Conservation (phyloP, 2,329 filamentous ascomycete species). For the Exutisphaerella laricina region DNA sequence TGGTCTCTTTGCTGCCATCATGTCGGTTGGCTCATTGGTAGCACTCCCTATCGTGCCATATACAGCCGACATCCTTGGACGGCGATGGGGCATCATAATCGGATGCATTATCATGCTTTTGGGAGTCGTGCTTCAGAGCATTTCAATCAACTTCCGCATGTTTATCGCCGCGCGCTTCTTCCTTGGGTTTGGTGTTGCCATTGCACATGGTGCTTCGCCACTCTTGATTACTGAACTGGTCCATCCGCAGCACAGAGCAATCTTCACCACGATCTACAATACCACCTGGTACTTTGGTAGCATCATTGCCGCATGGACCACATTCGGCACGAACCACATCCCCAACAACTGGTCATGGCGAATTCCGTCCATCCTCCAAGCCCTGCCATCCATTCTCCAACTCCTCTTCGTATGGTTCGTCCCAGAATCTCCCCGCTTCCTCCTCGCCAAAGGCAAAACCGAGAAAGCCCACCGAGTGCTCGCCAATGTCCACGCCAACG, state of each 20-base stretch:
- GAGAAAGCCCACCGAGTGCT: conserved; percentile 50
- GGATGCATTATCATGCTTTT: conserved; percentile 32
- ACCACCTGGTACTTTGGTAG: conserved; percentile 43
- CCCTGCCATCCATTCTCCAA: conserved; percentile 42
- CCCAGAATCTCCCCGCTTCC: conserved; percentile 57
- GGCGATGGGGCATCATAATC: conserved; percentile 34
- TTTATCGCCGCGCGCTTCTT: conserved; percentile 42
- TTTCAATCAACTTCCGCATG: conserved; percentile 37
- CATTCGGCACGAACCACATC: conserved; percentile 42
- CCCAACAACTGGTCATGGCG: conserved; percentile 47
- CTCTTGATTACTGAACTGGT: conserved; percentile 40
- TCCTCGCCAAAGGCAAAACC: conserved; percentile 47
- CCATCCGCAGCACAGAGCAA: conserved; percentile 46
- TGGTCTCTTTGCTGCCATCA: conserved; percentile 37
- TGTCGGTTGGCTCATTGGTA: conserved; percentile 39
- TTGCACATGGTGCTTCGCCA: conserved; percentile 33
- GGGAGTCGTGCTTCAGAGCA: conserved; percentile 35
- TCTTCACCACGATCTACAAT: conserved; percentile 46
- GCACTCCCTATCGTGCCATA: conserved; percentile 35
- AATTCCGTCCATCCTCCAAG: conserved; percentile 50
- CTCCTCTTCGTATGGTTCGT: conserved; percentile 46
- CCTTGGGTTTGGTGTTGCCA: conserved; percentile 38
- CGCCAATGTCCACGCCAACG: conserved; percentile 49
- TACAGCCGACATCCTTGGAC: conserved; percentile 39
- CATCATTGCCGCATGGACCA: conserved; percentile 45